Evolutionary conservation across 257 asterid species (phyloP).

Genomic region (Galeopsis tetrahit): DNA sequence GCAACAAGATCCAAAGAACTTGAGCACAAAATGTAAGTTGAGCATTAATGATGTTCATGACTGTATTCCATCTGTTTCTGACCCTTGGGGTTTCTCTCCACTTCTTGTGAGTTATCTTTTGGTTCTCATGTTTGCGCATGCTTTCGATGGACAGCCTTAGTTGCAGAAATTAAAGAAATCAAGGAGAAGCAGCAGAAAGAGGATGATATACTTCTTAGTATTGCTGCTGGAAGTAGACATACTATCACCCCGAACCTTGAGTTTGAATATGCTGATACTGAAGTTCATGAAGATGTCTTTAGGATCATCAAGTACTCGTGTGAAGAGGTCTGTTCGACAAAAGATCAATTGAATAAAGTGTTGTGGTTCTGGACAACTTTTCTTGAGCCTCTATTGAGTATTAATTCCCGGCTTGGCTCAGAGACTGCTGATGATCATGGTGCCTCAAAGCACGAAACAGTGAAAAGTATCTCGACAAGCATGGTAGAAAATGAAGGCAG

Average conservation of each 20-base stretch:
- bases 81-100: neutral
- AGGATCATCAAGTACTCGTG: constrained; percentile 85
- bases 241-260: constrained; percentile 72
- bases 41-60: constrained; percentile 17
- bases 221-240: constrained; percentile 87
- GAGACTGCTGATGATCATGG: constrained; percentile 58
- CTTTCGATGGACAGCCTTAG: constrained; percentile 64
- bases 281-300: constrained; percentile 82
- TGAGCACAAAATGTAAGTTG: constrained; percentile 92
- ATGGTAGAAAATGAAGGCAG: constrained; percentile 67
- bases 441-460: constrained; percentile 44
- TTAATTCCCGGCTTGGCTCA: constrained; percentile 57
- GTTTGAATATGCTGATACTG: constrained; percentile 73
- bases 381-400: constrained; percentile 84
- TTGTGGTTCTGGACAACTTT: constrained; percentile 86
- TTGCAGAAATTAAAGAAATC: constrained; percentile 85
- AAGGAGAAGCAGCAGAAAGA: constrained; percentile 85
- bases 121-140: constrained; percentile 35
- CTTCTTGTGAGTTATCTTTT: constrained; percentile 18
- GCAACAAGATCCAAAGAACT: constrained; percentile 95
- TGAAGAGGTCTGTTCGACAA: constrained; percentile 91
- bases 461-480: constrained; percentile 43
- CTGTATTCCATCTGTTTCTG: constrained; percentile 9
- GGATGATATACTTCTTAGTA: constrained; percentile 69
- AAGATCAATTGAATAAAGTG: constrained; percentile 83